Evolutionary conservation across 2,329 filamentous ascomycete genomes (phyloP), one percentile per base, ranked within the genome.

Genomic region (Pseudofabraea citricarpa): DNA sequence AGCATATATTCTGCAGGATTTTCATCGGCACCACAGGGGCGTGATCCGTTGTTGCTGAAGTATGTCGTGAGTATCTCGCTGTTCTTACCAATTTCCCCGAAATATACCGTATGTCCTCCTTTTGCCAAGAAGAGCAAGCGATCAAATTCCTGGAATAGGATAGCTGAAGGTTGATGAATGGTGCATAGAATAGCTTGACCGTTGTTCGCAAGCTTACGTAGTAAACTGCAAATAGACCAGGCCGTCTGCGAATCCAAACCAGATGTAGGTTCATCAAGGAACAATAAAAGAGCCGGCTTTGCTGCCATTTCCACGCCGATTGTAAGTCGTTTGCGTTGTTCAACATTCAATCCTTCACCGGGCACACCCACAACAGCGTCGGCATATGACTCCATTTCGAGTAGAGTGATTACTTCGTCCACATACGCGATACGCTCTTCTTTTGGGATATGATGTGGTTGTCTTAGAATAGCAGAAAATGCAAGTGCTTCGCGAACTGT

Each of bases 231-330:
- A 60, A 95, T 95, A 48, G 88, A 86, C 87, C 89, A 95, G 1
- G 90, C 90, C 1, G 90, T 95, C 63, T 95, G 89, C 58, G 83
- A 88, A 65, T 96, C 90, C 15, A 96, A 79, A 70, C 90, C 90
- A 24, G 89, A 95, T 4, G 90, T 95, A 16, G 90, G 90, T 66
- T 96, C 90, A 56, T 96, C 90, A 37, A 95, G 79, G 23, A 95
- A 31, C 4, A 96, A 79, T 46, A 95, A 74, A 40, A 95, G 73
- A 36, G 88, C 81, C 6, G 90, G 90, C 69, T 91, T 95, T 8
- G 90, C 90, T 32, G 89, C 90, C 22, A 97, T 77, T 62, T 96
- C 91, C 19, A 96, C 90, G 64, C 89, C 91, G 50, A 96, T 95
- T 0, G 90, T 96, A 5, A 96, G 74, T 57, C 89, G 86, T 65